These are phyloP conservation scores for Arachnomyces sp. DNA, from an alignment of 2,329 filamentous ascomycete genomes.

Conservation along the genomic window DNA sequence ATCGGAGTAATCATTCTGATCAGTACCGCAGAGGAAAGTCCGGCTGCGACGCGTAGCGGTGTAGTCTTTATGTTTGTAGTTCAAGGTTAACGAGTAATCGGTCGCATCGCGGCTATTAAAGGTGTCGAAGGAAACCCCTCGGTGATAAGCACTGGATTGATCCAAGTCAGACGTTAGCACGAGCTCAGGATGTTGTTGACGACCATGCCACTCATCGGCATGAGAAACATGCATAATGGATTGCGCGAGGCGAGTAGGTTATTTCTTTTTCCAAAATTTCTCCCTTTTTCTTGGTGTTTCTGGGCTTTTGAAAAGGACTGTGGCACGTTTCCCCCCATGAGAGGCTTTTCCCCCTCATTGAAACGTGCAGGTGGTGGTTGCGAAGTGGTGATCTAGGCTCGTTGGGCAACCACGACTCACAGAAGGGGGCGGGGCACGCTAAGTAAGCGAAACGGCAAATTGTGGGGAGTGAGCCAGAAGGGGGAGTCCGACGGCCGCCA, in stretches of 20 bases:
- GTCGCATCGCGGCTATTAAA: slow-evolving; percentile 59
- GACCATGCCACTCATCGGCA: slow-evolving; percentile 1
- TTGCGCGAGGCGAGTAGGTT: slow-evolving; percentile 3
- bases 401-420: neutral
- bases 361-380: neutral
- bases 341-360: too few species aligned
- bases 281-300: neutral
- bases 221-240: slow-evolving; percentile 3
- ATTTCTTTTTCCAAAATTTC: neutral
- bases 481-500: neutral
- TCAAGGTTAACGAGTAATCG: slow-evolving; percentile 71
- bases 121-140: slow-evolving; percentile 66
- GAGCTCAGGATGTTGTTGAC: neutral
- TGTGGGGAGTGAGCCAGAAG: slow-evolving; percentile 1
- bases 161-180: slow-evolving; percentile 5
- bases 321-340: neutral
- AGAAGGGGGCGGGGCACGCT: slow-evolving; percentile 9
- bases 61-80: slow-evolving; percentile 79
- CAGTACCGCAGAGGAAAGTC: slow-evolving; percentile 83
- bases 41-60: slow-evolving; percentile 70
- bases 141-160: slow-evolving; percentile 51
- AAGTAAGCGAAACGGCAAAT: neutral
- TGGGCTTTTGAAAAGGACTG: neutral
- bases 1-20: slow-evolving; percentile 85
- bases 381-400: neutral